Base-by-base conservation (phyloP, 1,284 basidiomycete genomes). In the Stygiomarasmius scandens region DNA sequence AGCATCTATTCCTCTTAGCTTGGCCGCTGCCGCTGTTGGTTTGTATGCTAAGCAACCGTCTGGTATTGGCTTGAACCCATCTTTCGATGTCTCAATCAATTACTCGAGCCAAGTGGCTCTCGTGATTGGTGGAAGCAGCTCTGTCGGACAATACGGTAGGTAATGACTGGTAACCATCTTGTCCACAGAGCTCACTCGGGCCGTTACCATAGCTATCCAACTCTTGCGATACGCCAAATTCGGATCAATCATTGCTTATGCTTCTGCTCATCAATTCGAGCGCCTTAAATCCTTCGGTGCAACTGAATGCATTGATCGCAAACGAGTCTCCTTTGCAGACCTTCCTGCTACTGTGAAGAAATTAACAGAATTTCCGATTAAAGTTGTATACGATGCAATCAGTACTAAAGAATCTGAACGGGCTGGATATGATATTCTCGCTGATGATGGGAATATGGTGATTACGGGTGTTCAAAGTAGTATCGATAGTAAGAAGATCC, bases 201-300 rank as follows among this genome's bases (percentile, higher is more conserved):
- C n/a, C n/a, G n/a, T n/a, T n/a, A n/a, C 1, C 29, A 6, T 19
- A 56, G 55, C 55, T 22, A 56, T 56, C 49, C 55, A 56, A 23
- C 25, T 56, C 38, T 22, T 32, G 11, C 71, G 67, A 55, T 55
- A 77, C 22, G 68, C 71, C 2, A 77, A 75, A 1, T 77, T 76
- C 63, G 62, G 59, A 0, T 70, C 67, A 9, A 75, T 78, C 52
- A 69, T 78, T 59, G 63, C 75, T 11, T 76, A 77, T 5, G 69
- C 76, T 2, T 78, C 77, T 20, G 54, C 65, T 12, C 60, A 67
- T 48, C 74, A 80, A 61, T 58, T 57, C 4, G 69, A 63, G 0
- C 63, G 69, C 45, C 67, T 79, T 58, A 71, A 69, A 50, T 70
- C 70, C 0, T 65, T 76, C 45, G 80, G 80, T 3, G 80, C 77